These are phyloP conservation scores for Pyricularia sp. DNA, from an alignment of 2,329 filamentous ascomycete genomes.

Conservation along the genomic window DNA sequence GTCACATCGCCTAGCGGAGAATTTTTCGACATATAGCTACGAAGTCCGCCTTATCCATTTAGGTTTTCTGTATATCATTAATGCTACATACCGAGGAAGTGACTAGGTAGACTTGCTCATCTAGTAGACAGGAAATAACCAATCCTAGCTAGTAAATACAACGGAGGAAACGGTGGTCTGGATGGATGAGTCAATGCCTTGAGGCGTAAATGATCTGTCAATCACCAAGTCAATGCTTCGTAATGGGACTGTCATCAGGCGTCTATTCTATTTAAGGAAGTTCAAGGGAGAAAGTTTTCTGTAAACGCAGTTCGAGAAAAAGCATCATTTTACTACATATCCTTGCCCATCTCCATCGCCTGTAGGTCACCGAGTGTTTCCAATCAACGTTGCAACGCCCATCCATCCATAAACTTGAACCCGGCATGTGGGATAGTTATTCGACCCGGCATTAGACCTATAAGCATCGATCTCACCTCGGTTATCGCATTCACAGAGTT, in stretches of 20 bases:
- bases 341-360: background rate
- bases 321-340: background rate
- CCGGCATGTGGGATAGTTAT: background rate
- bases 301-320: background rate
- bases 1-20: too few species aligned
- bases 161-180: too few species aligned
- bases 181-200: too few species aligned
- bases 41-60: background rate
- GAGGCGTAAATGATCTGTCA: background rate
- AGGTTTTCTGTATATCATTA: background rate
- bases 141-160: background rate
- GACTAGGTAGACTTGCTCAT: background rate
- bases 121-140: background rate
- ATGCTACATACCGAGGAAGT: background rate
- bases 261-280: background rate
- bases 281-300: background rate
- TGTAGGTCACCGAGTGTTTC: background rate
- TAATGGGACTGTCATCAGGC: background rate
- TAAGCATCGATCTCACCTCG: background rate
- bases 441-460: background rate
- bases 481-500: background rate
- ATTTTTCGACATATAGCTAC: too few species aligned
- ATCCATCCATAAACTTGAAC: background rate
- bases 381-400: background rate
- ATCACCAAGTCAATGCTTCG: background rate